Percentiles rank a stretch among this genome's conserved stretches.
phyloP scores from a whole-genome alignment of 2,329 filamentous ascomycete genomes.

The Pestalotiopsis fici region DNA sequence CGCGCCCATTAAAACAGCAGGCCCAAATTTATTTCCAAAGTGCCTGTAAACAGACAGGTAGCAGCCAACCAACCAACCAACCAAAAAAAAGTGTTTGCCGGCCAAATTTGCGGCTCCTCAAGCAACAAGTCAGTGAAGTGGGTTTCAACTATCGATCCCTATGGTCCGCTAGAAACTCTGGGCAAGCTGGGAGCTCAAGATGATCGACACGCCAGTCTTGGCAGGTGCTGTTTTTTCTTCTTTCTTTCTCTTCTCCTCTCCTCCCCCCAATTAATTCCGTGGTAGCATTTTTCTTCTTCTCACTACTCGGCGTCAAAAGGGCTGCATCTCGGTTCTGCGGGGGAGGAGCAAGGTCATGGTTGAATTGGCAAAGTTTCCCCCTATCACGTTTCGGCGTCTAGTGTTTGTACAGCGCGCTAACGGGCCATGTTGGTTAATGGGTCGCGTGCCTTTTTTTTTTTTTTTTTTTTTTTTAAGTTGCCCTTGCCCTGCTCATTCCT shows the following conservation, averaged over 20 bases:
- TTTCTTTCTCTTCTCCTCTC: too few relatives aligned
- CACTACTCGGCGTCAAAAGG: neutral
- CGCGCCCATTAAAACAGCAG: too few relatives aligned
- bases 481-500: neutral
- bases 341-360: neutral
- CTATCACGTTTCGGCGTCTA: neutral
- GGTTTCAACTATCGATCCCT: neutral
- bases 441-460: neutral
- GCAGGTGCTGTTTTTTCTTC: neutral
- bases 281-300: neutral
- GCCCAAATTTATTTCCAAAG: too few relatives aligned
- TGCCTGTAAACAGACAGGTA: neutral
- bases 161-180: neutral
- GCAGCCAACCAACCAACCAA: neutral
- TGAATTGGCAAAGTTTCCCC: neutral
- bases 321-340: neutral
- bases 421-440: neutral
- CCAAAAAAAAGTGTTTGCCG: neutral
- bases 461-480: neutral
- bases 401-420: neutral
- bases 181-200: neutral
- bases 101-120: constrained; percentile 4
- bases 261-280: too few relatives aligned
- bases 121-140: neutral
- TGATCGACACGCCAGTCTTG: constrained; percentile 5